These are phyloP conservation scores for Solanum pinnatisectum DNA, from an alignment of 257 asterid genomes.

Conservation along the genomic window DNA sequence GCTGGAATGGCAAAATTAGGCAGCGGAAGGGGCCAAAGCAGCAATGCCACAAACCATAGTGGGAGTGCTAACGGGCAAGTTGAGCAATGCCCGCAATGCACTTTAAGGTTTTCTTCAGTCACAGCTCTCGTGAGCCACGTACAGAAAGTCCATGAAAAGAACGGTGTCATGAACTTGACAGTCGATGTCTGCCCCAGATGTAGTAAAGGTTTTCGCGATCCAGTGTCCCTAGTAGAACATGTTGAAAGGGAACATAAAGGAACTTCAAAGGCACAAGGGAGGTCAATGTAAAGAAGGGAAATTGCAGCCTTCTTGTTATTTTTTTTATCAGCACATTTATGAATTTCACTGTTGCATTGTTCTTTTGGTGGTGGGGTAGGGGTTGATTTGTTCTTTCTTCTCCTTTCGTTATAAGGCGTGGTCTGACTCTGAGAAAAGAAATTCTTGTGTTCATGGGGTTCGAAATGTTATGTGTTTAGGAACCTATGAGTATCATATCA, in stretches of 20 bases:
- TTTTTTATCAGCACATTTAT: background rate
- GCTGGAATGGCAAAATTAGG: constrained; percentile 71
- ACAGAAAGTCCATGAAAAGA: constrained; percentile 65
- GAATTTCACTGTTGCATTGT: background rate
- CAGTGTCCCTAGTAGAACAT: constrained; percentile 84
- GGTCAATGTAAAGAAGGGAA: background rate
- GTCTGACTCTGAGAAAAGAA: background rate
- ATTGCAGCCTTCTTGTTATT: background rate
- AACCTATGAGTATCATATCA: background rate
- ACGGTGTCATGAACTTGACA: constrained; percentile 67
- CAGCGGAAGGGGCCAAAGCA: constrained; percentile 21
- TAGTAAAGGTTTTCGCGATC: constrained; percentile 77
- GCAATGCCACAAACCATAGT: background rate
- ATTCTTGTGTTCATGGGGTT: background rate
- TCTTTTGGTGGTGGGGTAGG: background rate
- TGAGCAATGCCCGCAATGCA: constrained; percentile 79
- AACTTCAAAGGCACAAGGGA: constrained; percentile 41
- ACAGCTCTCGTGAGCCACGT: constrained; percentile 76
- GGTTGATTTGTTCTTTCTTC: background rate
- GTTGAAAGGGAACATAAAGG: constrained; percentile 89
- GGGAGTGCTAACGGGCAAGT: constrained; percentile 10
- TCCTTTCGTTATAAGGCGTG: background rate
- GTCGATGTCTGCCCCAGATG: constrained; percentile 90
- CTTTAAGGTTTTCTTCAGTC: constrained; percentile 45
- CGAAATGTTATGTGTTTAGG: background rate